These are phyloP conservation scores for Tetrahymena thermophila DNA, from an alignment of 73 alveolate species.

Conservation along the genomic window DNA sequence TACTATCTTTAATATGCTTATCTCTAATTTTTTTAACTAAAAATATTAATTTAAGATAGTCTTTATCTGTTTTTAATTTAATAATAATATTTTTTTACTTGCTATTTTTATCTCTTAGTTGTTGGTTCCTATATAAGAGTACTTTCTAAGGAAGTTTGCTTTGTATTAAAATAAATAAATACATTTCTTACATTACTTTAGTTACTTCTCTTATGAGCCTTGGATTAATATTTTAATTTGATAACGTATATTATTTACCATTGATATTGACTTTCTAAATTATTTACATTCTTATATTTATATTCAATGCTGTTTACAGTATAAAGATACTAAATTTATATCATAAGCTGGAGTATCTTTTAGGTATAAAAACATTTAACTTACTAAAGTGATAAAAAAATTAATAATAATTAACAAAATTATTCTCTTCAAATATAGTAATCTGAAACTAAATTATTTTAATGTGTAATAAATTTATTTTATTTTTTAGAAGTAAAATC, in stretches of 20 bases:
- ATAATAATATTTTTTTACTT: not conserved
- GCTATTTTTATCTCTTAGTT: not conserved
- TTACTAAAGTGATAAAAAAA: too few relatives aligned
- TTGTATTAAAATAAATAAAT: not conserved
- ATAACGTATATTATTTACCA: not conserved
- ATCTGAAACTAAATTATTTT: too few relatives aligned
- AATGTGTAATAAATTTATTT: too few relatives aligned
- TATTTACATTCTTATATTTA: not conserved
- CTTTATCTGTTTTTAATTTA: not conserved
- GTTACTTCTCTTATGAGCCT: not conserved
- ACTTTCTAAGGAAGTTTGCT: not conserved
- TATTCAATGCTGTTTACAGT: not conserved
- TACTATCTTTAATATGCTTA: not conserved
- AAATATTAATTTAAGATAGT: not conserved
- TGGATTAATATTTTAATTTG: not conserved
- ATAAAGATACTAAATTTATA: too few relatives aligned
- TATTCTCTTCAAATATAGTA: too few relatives aligned
- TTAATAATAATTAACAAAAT: too few relatives aligned
- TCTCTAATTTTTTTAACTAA: not conserved
- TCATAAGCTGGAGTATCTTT: not conserved
- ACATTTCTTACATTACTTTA: not conserved
- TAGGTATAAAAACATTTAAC: too few relatives aligned
- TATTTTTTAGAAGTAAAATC: too few relatives aligned
- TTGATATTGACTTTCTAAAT: not conserved
- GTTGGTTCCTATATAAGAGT: not conserved